Evolutionary conservation across 106 monocot genomes (phyloP).

Genomic region (Narthecium ossifragum): DNA sequence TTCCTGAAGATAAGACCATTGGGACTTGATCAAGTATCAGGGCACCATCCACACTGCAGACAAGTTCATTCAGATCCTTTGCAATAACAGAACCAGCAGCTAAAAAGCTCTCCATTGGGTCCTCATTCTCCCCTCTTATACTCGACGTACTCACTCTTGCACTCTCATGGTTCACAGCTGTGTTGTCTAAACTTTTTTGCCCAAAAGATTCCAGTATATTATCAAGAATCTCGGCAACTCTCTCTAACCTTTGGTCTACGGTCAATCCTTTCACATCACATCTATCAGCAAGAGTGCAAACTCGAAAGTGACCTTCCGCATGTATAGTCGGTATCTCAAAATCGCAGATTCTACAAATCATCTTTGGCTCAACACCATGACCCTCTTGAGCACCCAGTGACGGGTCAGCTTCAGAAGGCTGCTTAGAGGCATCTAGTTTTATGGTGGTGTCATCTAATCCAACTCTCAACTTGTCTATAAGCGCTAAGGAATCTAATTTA

Average conservation of each 20-base stretch:
- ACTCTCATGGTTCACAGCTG: conserved; percentile 12
- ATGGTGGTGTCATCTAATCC: neutral
- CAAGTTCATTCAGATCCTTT: conserved; percentile 14
- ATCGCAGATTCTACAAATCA: conserved; percentile 98
- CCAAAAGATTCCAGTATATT: conserved; percentile 48
- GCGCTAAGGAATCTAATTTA: neutral
- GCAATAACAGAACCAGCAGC: conserved; percentile 7
- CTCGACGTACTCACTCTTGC: conserved; percentile 9
- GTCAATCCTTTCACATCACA: conserved; percentile 83
- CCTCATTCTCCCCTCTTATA: conserved; percentile 18
- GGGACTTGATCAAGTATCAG: conserved; percentile 21
- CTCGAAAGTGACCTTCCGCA: conserved; percentile 74
- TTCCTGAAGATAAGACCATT: conserved; percentile 40
- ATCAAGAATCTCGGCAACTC: conserved; percentile 69
- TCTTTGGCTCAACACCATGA: conserved; percentile 20
- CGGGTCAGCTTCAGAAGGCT: conserved; percentile 12
- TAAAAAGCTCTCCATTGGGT: conserved; percentile 3
- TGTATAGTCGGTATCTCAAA: conserved; percentile 77
- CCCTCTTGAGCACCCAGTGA: neutral
- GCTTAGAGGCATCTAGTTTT: neutral
- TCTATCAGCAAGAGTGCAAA: conserved; percentile 80
- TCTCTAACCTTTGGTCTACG: conserved; percentile 62
- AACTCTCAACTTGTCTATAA: neutral
- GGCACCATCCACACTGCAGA: conserved; percentile 5
- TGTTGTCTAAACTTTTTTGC: conserved; percentile 16